These are phyloP conservation scores for Oxyria digyna DNA, from an alignment of 148 eudicot genomes.

Conservation along the genomic window DNA sequence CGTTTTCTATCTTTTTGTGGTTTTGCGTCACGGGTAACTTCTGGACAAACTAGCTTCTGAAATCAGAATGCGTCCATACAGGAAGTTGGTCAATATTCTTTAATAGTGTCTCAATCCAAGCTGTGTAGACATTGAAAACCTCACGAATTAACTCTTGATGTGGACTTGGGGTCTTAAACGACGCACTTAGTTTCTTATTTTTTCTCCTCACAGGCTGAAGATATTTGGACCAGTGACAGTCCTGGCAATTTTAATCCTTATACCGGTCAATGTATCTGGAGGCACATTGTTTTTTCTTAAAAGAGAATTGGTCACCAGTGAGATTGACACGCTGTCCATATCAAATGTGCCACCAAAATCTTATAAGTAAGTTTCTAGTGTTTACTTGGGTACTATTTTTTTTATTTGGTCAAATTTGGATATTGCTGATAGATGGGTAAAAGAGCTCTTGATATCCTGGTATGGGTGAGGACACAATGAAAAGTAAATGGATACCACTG, in stretches of 20 bases:
- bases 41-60: too few relatives aligned
- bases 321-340: slow-evolving; percentile 92
- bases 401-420: not conserved
- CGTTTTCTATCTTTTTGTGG: not conserved
- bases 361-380: slow-evolving; percentile 28
- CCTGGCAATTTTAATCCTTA: slow-evolving; percentile 63
- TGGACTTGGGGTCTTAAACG: not conserved
- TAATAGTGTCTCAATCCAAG: not conserved
- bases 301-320: slow-evolving; percentile 64
- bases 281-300: slow-evolving; percentile 62
- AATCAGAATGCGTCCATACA: too few relatives aligned
- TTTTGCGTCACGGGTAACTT: not conserved
- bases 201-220: slow-evolving; percentile 42
- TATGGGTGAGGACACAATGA: not conserved
- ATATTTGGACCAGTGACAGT: slow-evolving; percentile 69
- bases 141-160: slow-evolving; percentile 2
- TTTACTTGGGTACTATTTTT: not conserved
- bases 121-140: not conserved
- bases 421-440: slow-evolving; percentile 3
- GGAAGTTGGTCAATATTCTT: not conserved
- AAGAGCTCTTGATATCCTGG: not conserved
- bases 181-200: not conserved
- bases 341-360: slow-evolving; percentile 84
- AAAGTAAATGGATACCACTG: not conserved
- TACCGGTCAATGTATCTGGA: slow-evolving; percentile 75